These are phyloP conservation scores for Boletus edulis DNA, from an alignment of 768 basidiomycete genomes.

Conservation along the genomic window DNA sequence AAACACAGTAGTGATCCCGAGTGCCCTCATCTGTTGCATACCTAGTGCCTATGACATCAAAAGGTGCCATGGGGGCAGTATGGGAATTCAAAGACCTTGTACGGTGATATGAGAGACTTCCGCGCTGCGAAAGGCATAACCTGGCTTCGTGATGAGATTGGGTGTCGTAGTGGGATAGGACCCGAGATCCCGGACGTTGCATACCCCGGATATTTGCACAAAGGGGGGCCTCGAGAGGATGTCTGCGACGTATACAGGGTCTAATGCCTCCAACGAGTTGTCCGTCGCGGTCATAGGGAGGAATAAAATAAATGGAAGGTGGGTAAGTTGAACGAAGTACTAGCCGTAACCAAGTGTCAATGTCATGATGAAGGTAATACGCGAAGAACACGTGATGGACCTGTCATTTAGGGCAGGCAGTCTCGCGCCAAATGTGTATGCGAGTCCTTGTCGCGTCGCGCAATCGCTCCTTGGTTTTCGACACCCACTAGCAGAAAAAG, in stretches of 20 bases:
- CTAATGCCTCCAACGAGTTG: constrained; percentile 56
- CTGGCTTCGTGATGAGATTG: constrained; percentile 54
- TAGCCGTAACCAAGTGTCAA: not conserved
- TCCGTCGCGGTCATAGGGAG: constrained; percentile 19
- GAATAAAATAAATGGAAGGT: not conserved
- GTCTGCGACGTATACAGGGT: constrained; percentile 61
- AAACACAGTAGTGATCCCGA: constrained; percentile 68
- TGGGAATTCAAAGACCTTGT: constrained; percentile 47
- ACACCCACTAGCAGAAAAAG: constrained; percentile 6
- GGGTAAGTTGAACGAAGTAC: not conserved
- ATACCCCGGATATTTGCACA: constrained; percentile 66
- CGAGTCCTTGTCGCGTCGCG: constrained; percentile 23
- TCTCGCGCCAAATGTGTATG: constrained; percentile 39
- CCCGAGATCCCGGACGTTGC: constrained; percentile 74
- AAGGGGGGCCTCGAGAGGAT: constrained; percentile 71
- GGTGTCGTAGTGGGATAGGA: constrained; percentile 49
- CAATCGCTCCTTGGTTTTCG: constrained; percentile 8
- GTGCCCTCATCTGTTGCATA: constrained; percentile 49
- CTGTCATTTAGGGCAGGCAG: constrained; percentile 39
- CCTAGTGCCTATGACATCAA: constrained; percentile 40
- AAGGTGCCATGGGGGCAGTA: not conserved
- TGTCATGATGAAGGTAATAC: not conserved
- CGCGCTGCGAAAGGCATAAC: constrained; percentile 63
- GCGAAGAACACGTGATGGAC: constrained; percentile 16
- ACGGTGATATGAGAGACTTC: constrained; percentile 70